Evolutionary conservation across 257 asterid species (phyloP), one percentile per base, ranked within the genome.

Genomic region (Solanum corneliomulleri): DNA sequence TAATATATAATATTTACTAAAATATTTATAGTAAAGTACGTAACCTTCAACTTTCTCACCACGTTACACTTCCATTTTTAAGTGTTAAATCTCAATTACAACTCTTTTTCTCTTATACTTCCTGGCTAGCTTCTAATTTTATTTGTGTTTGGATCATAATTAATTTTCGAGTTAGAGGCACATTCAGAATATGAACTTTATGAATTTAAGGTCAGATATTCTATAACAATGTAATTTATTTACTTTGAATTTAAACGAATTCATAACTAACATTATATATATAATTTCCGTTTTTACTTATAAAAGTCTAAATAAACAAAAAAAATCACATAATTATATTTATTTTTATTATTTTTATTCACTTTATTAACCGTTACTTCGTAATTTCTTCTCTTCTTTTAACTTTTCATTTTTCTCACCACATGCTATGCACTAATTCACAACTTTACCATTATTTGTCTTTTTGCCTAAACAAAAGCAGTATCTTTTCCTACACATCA

Each of bases 351-450:
- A 75, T 75, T 75, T 75, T 75, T 6, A 75, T 18, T 21, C 6
- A 39, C 2, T 39, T 39, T 11, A 39, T 75, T 35, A 5, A 72
- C 16, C 0, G n/a, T n/a, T n/a, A 39, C 20, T 75, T 75, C 21
- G 1, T 21, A 75, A 11, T 15, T 33, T 7, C 58, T 76, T 42
- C 84, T 45, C 64, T 45, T 45, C 84, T 45, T 64, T n/a, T 64
- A 64, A 64, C 58, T 23, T 42, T 42, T 77, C 62, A 42, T 42
- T 42, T 75, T 77, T 77, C 20, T 21, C 39, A 78, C 42, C 84
- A 78, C 66, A 78, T 78, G 84, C 10, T 16, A 78, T 78, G 44
- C 68, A 80, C 85, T 47, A 74, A 74, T 74, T 80, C 44, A 80
- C 29, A 80, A 47, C 85, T 80, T 80, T 31, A 29, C 44, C 20